Percentiles rank a stretch among this genome's conserved stretches.
phyloP scores from a whole-genome alignment of 2,329 filamentous ascomycete genomes.

The Neobulgaria alba region DNA sequence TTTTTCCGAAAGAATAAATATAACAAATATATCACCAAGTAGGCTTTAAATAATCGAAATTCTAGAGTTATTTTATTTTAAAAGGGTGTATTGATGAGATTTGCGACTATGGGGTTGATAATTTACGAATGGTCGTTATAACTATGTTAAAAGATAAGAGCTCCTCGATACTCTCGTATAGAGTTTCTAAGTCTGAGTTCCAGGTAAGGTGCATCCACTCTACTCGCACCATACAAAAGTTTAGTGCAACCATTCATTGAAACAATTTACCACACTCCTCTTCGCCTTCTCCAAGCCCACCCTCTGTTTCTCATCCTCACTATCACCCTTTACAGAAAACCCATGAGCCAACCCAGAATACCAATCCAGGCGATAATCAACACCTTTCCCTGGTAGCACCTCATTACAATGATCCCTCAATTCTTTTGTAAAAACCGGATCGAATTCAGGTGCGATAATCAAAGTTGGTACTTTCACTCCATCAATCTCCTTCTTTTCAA shows the following conservation, averaged over 20 bases:
- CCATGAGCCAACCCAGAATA: constrained; percentile 42
- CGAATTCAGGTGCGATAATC: constrained; percentile 42
- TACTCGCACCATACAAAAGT: too few relatives aligned
- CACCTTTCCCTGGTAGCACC: constrained; percentile 30
- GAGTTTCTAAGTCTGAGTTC: too few relatives aligned
- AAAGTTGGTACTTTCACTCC: constrained; percentile 40
- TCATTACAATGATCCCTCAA: constrained; percentile 37
- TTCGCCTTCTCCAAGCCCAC: constrained; percentile 39
- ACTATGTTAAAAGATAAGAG: too few relatives aligned
- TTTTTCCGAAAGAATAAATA: too few relatives aligned
- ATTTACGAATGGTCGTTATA: too few relatives aligned
- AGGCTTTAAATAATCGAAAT: too few relatives aligned
- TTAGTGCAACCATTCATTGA: constrained; percentile 22
- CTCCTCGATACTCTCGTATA: too few relatives aligned
- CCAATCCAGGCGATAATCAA: constrained; percentile 42
- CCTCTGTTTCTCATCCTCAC: constrained; percentile 31
- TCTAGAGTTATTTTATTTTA: too few relatives aligned
- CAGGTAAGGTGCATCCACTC: too few relatives aligned
- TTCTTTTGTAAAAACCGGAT: constrained; percentile 35
- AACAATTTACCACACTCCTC: constrained; percentile 39
- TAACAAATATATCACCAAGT: too few relatives aligned
- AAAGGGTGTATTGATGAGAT: too few relatives aligned
- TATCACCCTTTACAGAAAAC: constrained; percentile 36
- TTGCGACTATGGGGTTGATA: too few relatives aligned
- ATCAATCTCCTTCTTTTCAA: constrained; percentile 39